Evolutionary conservation across 164 flowering plant genomes (phyloP).

Genomic region (Cinnamomum chago): DNA sequence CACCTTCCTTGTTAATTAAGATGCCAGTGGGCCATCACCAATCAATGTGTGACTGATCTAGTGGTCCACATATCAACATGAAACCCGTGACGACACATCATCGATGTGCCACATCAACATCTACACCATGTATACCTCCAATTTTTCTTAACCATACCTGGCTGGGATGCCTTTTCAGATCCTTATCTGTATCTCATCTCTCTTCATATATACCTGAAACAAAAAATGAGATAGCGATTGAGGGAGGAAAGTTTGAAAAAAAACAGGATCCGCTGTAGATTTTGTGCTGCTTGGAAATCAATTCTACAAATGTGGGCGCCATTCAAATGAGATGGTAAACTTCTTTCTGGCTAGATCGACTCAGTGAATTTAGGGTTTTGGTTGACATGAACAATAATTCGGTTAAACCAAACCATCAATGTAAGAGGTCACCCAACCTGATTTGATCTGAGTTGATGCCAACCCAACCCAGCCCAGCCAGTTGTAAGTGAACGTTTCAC

Average conservation of each 20-base stretch:
- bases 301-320: not conserved
- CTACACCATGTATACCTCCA: not conserved
- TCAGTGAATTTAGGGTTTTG: too few species aligned
- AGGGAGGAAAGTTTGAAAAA: too few species aligned
- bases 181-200: not conserved
- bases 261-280: not conserved
- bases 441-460: too few species aligned
- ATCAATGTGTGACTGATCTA: not conserved
- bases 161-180: not conserved
- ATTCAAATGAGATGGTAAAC: not conserved
- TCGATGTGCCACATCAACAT: not conserved
- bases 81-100: not conserved
- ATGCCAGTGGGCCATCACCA: not conserved
- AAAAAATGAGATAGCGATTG: not conserved
- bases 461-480: too few species aligned
- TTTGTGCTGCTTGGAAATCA: not conserved
- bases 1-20: not conserved
- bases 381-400: too few species aligned
- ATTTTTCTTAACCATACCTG: not conserved
- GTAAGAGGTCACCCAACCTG: too few species aligned
- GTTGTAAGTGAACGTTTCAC: not conserved
- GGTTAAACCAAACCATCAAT: too few species aligned
- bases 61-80: not conserved
- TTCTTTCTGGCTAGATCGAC: too few species aligned
- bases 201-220: not conserved